Conservation (phyloP, 2,329 filamentous ascomycete genomes). For the Colletotrichum spaethianum region DNA sequence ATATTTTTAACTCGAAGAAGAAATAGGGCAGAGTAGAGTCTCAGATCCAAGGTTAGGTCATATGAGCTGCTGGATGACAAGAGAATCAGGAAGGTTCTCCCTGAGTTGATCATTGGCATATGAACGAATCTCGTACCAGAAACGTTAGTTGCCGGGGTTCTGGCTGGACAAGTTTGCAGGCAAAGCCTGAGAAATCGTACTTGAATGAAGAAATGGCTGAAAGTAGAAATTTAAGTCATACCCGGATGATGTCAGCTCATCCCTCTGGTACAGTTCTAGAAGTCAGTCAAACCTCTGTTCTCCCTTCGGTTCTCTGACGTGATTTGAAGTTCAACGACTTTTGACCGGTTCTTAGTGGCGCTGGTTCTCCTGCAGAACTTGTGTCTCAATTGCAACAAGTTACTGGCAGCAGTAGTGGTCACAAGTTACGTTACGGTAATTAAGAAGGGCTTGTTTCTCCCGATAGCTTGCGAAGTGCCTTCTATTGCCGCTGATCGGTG, state of each 20-base stretch:
- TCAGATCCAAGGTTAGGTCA: too few relatives aligned
- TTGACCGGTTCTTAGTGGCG: background rate
- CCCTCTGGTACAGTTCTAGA: background rate
- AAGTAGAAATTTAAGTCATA: background rate
- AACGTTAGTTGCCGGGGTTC: background rate
- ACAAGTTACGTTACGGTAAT: background rate
- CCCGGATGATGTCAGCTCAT: background rate
- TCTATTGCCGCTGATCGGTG: background rate
- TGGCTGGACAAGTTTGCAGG: background rate
- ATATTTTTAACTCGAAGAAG: background rate
- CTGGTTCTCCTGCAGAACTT: background rate
- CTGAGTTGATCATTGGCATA: background rate
- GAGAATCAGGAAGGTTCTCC: rapidly evolving
- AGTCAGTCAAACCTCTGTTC: background rate
- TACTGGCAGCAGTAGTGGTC: background rate
- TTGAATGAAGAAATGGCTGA: background rate
- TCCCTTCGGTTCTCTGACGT: background rate
- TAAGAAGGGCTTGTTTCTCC: too few relatives aligned
- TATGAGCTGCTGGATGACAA: background rate
- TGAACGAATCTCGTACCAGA: background rate
- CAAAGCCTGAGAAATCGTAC: background rate
- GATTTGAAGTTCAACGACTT: background rate
- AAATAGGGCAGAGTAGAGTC: background rate
- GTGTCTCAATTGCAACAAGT: background rate
- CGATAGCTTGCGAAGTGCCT: background rate